These are phyloP conservation scores for Ceratobasidium sp. DNA, from an alignment of 1,284 basidiomycete species.

Conservation along the genomic window DNA sequence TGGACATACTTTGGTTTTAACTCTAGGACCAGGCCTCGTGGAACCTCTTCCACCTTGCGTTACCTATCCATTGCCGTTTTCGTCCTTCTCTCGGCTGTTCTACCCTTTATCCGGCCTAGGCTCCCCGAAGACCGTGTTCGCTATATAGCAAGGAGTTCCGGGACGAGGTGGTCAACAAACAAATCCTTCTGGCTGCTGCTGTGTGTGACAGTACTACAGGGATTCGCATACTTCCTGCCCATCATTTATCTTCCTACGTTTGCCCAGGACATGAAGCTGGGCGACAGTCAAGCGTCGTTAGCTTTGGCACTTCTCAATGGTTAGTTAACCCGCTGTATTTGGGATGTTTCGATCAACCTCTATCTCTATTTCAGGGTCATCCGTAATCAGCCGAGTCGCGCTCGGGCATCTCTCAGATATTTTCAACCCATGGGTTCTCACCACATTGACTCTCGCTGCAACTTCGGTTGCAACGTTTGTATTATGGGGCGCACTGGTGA, in stretches of 20 bases:
- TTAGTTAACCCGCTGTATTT: background rate
- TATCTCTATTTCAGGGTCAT: slow-evolving; percentile 5
- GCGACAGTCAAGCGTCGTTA: slow-evolving; percentile 21
- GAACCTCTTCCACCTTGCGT: slow-evolving; percentile 45
- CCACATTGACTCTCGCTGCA: slow-evolving; percentile 46
- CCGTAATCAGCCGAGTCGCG: slow-evolving; percentile 44
- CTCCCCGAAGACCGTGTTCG: slow-evolving; percentile 46
- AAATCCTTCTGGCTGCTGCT: slow-evolving; percentile 45
- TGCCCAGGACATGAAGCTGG: slow-evolving; percentile 31
- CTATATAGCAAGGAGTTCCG: slow-evolving; percentile 29
- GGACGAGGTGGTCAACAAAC: slow-evolving; percentile 44
- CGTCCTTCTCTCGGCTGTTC: slow-evolving; percentile 43
- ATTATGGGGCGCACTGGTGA: slow-evolving; percentile 19
- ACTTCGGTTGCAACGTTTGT: slow-evolving; percentile 34
- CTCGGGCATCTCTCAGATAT: slow-evolving; percentile 50
- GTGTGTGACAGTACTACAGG: slow-evolving; percentile 47
- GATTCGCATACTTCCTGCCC: slow-evolving; percentile 43
- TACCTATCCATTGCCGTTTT: slow-evolving; percentile 44
- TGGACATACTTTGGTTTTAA: background rate
- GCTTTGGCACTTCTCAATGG: slow-evolving; percentile 28
- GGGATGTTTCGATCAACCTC: background rate
- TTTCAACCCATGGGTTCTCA: slow-evolving; percentile 51
- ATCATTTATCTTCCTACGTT: slow-evolving; percentile 31
- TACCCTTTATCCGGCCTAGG: slow-evolving; percentile 47
- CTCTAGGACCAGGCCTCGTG: slow-evolving; percentile 31